Evolutionary conservation across 169 alveolate genomes (phyloP).

Genomic region (Eimeria maxima): DNA sequence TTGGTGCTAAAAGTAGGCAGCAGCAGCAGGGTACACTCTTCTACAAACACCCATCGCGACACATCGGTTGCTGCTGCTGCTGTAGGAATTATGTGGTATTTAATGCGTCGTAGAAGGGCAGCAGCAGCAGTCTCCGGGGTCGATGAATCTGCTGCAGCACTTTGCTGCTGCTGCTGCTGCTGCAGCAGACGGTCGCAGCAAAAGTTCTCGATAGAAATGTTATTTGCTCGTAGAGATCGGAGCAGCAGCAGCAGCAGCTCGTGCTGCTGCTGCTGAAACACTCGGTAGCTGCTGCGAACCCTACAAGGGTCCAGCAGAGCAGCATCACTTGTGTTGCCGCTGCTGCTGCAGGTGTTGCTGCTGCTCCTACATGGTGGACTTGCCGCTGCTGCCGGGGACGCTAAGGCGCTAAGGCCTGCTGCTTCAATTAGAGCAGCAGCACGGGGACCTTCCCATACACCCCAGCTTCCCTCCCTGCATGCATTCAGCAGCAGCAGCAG

Average conservation of each 20-base stretch:
- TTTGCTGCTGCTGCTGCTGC: conserved; percentile 59
- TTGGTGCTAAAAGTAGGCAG: conserved; percentile 10
- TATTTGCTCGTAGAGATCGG: conserved; percentile 52
- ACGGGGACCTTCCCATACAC: neutral
- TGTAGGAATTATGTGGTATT: conserved; percentile 18
- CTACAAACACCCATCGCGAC: conserved; percentile 47
- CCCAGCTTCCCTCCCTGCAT: conserved; percentile 31
- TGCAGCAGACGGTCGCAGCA: conserved; percentile 12
- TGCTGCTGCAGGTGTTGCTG: conserved; percentile 36
- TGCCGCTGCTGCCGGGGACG: conserved; percentile 40
- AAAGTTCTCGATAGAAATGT: conserved; percentile 16
- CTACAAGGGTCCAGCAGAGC: conserved; percentile 46
- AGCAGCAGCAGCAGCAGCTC: conserved; percentile 70
- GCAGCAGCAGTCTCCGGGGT: neutral
- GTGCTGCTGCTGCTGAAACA: conserved; percentile 64
- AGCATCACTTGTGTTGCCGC: neutral
- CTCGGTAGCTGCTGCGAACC: conserved; percentile 63
- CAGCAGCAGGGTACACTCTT: conserved; percentile 28
- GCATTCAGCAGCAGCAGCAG: too few relatives aligned
- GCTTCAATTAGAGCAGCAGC: conserved; percentile 42
- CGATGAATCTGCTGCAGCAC: neutral
- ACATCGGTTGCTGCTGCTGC: conserved; percentile 62
- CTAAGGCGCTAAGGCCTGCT: conserved; percentile 32
- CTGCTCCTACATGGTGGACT: neutral
- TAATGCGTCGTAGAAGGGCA: conserved; percentile 23